Conservation (phyloP, 331 rosid genomes). For the Acacia pycnantha region DNA sequence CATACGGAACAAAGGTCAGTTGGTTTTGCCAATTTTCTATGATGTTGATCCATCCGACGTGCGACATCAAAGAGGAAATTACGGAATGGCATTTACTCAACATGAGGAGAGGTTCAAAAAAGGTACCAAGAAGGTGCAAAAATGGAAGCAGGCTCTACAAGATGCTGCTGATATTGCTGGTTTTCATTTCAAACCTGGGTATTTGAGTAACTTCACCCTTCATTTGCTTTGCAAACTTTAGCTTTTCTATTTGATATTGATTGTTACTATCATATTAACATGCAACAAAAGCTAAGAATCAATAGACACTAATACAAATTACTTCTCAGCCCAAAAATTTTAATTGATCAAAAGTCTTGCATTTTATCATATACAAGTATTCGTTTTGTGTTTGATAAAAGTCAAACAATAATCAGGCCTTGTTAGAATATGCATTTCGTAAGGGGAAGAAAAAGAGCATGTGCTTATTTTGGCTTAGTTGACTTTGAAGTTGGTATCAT, state of each 20-base stretch:
- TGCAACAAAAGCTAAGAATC: not conserved
- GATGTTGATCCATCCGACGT: not conserved
- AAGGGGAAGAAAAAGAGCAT: not conserved
- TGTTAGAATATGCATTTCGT: not conserved
- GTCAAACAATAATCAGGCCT: not conserved
- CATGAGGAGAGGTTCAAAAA: not conserved
- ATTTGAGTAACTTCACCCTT: not conserved
- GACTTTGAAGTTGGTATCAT: not conserved
- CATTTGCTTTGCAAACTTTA: not conserved
- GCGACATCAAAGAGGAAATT: not conserved
- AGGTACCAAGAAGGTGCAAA: not conserved
- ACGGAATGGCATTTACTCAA: not conserved
- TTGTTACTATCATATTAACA: not conserved
- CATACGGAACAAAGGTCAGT: not conserved
- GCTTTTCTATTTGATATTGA: not conserved
- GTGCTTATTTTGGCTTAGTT: not conserved
- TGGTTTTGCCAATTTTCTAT: not conserved
- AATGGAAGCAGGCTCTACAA: not conserved
- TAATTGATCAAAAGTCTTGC: not conserved
- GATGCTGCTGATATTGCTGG: conserved; percentile 4
- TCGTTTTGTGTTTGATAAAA: not conserved
- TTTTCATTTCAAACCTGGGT: not conserved
- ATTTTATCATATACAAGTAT: not conserved
- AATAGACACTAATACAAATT: not conserved
- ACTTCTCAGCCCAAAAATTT: not conserved